phyloP scores from a whole-genome alignment of 805 yeast species.

The Priceomyces medius region DNA sequence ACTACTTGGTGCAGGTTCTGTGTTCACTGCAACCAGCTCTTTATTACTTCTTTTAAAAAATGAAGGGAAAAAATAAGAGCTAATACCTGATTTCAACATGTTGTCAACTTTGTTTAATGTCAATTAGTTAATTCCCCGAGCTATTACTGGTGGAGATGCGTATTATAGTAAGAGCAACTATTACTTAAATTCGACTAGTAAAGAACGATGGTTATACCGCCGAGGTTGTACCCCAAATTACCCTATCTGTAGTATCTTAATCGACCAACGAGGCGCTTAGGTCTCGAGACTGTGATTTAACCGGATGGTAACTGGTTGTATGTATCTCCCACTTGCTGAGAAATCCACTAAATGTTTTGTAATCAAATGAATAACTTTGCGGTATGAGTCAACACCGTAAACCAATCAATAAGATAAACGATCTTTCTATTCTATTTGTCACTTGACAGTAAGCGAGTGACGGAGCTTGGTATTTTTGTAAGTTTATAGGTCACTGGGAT shows the following conservation, averaged over 20 bases:
- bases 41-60: slow-evolving; percentile 11
- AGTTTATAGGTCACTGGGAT: background rate
- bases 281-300: background rate
- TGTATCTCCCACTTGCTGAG: background rate
- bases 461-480: background rate
- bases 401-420: background rate
- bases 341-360: background rate
- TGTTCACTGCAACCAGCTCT: background rate
- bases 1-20: slow-evolving; percentile 21
- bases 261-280: background rate
- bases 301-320: background rate
- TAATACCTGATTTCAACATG: slow-evolving; percentile 18
- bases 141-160: background rate
- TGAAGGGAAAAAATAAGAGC: slow-evolving; percentile 14
- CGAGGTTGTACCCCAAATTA: background rate
- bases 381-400: background rate
- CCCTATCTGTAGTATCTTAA: too few relatives aligned
- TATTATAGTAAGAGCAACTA: background rate
- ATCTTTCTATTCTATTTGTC: background rate
- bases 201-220: too few relatives aligned
- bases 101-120: background rate
- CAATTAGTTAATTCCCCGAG: background rate
- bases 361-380: background rate
- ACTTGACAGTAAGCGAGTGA: background rate
- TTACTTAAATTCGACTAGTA: too few relatives aligned